phyloP scores from a whole-genome alignment of 2,329 filamentous ascomycete species.

The Colletotrichum orbiculare region DNA sequence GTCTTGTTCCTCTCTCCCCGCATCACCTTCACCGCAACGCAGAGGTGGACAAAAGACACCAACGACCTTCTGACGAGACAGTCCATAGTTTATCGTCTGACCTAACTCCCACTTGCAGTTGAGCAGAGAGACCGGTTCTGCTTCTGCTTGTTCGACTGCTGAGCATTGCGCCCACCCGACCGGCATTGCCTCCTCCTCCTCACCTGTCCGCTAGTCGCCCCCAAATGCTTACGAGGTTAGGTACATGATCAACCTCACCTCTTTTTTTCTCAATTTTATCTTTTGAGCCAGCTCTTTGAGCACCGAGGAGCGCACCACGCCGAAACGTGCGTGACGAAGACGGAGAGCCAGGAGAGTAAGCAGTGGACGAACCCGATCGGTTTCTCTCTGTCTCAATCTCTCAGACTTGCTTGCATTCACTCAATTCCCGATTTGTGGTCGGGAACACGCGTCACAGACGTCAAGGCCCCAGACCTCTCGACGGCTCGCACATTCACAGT shows the following conservation, averaged over 20 bases:
- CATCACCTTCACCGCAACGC: constrained; percentile 5
- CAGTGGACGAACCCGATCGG: no score
- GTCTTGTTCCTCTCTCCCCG: constrained; percentile 1
- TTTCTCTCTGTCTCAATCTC: not conserved
- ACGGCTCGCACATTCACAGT: no score
- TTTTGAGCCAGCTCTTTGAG: no score
- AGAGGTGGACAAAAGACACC: no score
- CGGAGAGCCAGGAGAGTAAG: not conserved
- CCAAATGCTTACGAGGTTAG: constrained; percentile 7
- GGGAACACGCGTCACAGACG: not conserved
- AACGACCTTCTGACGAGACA: no score
- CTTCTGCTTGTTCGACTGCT: not conserved
- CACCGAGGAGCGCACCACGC: constrained; percentile 3
- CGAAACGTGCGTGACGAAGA: constrained; percentile 29
- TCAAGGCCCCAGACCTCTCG: not conserved
- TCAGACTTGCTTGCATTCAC: no score
- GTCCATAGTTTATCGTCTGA: constrained; percentile 9
- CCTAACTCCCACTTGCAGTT: not conserved
- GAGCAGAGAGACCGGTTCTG: not conserved
- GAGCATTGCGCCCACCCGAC: not conserved
- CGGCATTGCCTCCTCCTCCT: no score
- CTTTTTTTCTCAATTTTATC: no score
- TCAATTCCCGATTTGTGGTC: not conserved
- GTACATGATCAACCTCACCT: no score
- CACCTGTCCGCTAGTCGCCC: not conserved